A percentile compares a stretch with the other conserved stretches of the same genome.
Conservation (phyloP, 257 asterid genomes). For the Coffea eugenioides region DNA sequence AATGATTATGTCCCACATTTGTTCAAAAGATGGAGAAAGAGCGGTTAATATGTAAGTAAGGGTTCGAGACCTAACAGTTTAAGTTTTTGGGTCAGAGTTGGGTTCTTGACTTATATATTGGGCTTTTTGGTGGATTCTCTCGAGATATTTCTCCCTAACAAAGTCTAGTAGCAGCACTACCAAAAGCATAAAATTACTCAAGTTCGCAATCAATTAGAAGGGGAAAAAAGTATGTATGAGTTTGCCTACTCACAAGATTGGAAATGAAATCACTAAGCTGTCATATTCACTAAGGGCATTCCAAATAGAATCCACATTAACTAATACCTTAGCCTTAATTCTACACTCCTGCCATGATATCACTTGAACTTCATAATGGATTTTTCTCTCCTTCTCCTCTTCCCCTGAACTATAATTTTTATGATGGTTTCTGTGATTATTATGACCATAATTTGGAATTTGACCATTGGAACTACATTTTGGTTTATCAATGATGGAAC, state of each 20-base stretch:
- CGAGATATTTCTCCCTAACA: no score
- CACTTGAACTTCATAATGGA: conserved; percentile 78
- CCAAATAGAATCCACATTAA: conserved; percentile 75
- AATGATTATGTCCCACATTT: no score
- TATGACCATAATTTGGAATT: neutral
- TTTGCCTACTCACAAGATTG: conserved; percentile 80
- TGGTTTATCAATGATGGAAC: conserved; percentile 5
- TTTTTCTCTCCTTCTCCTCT: conserved; percentile 31
- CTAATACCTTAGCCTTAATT: conserved; percentile 65
- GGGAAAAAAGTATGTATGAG: neutral
- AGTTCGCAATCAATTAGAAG: neutral
- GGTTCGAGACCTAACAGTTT: no score
- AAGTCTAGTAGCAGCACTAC: neutral
- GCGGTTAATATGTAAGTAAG: no score
- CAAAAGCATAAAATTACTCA: conserved; percentile 1
- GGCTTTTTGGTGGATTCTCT: no score
- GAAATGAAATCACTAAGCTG: conserved; percentile 95
- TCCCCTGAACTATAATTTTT: neutral
- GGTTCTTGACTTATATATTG: no score
- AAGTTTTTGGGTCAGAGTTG: no score
- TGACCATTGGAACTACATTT: conserved; percentile 2
- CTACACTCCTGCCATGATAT: conserved; percentile 89
- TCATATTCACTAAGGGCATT: conserved; percentile 86
- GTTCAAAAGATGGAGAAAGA: no score
- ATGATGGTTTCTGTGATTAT: conserved; percentile 7